Base-by-base conservation (phyloP, 495 filamentous ascomycete genomes). In the Patellaria atrata region DNA sequence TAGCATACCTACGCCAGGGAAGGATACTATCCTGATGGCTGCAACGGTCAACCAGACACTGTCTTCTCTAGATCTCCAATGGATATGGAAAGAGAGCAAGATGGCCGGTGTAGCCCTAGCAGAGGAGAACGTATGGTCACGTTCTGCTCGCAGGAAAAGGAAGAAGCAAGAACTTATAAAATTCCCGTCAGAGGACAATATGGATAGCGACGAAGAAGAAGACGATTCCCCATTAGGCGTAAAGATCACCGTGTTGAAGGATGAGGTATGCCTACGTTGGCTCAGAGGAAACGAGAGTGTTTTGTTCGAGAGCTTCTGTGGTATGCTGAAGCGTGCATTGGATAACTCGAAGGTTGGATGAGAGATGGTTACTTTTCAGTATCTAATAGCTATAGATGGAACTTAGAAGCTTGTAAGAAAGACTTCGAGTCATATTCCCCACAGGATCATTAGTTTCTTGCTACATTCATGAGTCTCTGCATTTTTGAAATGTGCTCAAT, bases 241-340 rank as follows among this genome's bases (percentile, higher is more conserved):
- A 40, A 60, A 58, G 33, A 42, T 73, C 12, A 16, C 27, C 1
- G 41, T 57, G 17, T 34, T 36, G 14, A 31, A 44, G 8, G 51
- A 46, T 11, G 41, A 42, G 16, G 58, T 79, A 5, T 37, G 58
- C 5, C 51, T 89, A 2, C 62, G 75, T 21, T 94, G 87, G 87
- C 53, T 79, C 6, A 74, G 76, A 43, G 87, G 87, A 4, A 60
- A 56, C 5, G 82, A 96, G 35, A 58, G 64, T 3, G 69, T 75
- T 4, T 42, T 94, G 3, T 94, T 91, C 55, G 83, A 92, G 57
- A 93, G 85, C 49, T 79, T 96, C 40, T 79, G 75, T 37, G 86
- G 82, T 0, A 80, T 85, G 67, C 32, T 93, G 33, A 73, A 73
- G 45, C 52, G 70, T 36, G 65, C 40, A 14, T 11, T 43, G 8